phyloP scores from a whole-genome alignment of 805 yeast species.

The Schwanniomyces polymorphus region DNA sequence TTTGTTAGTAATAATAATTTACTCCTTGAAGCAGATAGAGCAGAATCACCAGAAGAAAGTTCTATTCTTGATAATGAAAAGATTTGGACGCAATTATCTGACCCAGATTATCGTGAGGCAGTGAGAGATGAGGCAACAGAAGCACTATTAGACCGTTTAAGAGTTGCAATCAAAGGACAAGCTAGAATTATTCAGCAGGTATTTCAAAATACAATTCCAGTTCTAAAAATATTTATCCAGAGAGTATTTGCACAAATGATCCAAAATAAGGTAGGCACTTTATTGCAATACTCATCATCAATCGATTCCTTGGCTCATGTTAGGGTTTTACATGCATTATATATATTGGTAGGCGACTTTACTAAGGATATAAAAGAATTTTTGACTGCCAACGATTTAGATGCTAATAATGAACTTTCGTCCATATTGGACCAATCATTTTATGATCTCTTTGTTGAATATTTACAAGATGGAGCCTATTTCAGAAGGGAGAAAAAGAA shows the following conservation, averaged over 20 bases:
- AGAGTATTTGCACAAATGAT: constrained; percentile 75
- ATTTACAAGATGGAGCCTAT: constrained; percentile 64
- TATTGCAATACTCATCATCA: constrained; percentile 63
- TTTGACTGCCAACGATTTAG: constrained; percentile 47
- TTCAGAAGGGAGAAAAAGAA: constrained; percentile 70
- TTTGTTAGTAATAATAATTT: constrained; percentile 80
- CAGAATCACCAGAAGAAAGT: constrained; percentile 32
- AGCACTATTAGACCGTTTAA: constrained; percentile 50
- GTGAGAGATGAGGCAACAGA: constrained; percentile 55
- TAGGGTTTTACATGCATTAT: constrained; percentile 70
- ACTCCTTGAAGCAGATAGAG: constrained; percentile 52
- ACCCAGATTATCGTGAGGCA: constrained; percentile 53
- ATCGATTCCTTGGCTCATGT: constrained; percentile 70
- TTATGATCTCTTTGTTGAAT: constrained; percentile 72
- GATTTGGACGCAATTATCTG: constrained; percentile 59
- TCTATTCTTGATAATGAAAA: constrained; percentile 42
- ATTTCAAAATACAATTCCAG: constrained; percentile 69
- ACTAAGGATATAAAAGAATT: constrained; percentile 66
- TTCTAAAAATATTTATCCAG: constrained; percentile 68
- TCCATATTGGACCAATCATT: constrained; percentile 66
- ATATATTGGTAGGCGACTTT: constrained; percentile 55
- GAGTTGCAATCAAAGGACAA: constrained; percentile 65
- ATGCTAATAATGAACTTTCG: constrained; percentile 45
- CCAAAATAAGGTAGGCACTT: constrained; percentile 52
- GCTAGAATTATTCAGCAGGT: constrained; percentile 72